Conservation (phyloP, 1,139 yeast genomes). For the Candida glucosophila region DNA sequence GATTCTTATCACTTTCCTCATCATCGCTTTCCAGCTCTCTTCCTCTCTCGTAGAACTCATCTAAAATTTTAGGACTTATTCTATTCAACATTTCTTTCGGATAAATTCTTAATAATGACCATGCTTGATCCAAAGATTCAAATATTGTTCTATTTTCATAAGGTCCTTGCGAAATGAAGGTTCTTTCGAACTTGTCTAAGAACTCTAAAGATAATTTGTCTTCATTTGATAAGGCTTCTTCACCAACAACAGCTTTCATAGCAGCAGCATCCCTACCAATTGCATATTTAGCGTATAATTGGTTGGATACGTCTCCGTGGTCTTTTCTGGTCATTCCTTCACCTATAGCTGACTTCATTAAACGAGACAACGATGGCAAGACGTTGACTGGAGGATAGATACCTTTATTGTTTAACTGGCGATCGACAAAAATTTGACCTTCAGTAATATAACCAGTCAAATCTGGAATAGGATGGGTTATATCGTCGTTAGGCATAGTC, state of each 20-base stretch:
- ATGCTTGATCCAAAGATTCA: conserved; percentile 94
- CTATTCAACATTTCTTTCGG: conserved; percentile 98
- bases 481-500: conserved; percentile 99
- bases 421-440: conserved; percentile 95
- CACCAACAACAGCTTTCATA: conserved; percentile 99
- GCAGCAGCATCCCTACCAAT: conserved; percentile 99
- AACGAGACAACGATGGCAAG: conserved; percentile 91
- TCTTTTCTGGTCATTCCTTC: conserved; percentile 99
- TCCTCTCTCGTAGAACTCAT: conserved; percentile 89
- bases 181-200: conserved; percentile 94
- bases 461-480: conserved; percentile 99
- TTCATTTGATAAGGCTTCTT: conserved; percentile 95
- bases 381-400: conserved; percentile 98
- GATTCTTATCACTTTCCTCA: conserved; percentile 39
- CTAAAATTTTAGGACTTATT: conserved; percentile 93
- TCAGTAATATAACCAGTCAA: conserved; percentile 98
- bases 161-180: conserved; percentile 91
- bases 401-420: conserved; percentile 94
- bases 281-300: conserved; percentile 96
- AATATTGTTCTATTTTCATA: conserved; percentile 91
- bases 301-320: conserved; percentile 98
- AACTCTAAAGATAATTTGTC: conserved; percentile 96
- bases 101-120: conserved; percentile 95
- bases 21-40: conserved; percentile 54
- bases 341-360: conserved; percentile 99